Percentiles rank a stretch among this genome's conserved stretches.
Evolutionary conservation across 2,329 filamentous ascomycete genomes (phyloP).

Genomic region (Pestalotiopsis sp.): DNA sequence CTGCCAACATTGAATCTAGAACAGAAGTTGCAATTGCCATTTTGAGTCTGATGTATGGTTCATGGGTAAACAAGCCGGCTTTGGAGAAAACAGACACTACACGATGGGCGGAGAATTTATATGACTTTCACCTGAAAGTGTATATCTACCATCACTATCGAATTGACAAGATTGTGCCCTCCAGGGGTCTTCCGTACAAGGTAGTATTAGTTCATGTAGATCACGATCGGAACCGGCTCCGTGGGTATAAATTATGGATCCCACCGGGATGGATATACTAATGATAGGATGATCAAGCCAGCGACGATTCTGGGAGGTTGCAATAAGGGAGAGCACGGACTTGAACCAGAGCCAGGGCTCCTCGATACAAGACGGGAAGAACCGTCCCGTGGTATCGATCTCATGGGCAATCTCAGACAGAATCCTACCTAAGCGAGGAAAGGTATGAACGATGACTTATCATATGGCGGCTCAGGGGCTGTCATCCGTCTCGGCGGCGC

Average conservation of each 20-base stretch:
- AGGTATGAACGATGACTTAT: no score
- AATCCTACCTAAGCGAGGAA: no score
- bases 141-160: not conserved
- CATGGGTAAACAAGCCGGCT: not conserved
- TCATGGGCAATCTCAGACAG: no score
- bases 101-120: not conserved
- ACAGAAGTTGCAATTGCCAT: not conserved
- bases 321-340: not conserved
- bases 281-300: not conserved
- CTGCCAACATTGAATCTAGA: not conserved
- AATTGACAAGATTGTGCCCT: not conserved
- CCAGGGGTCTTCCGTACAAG: not conserved
- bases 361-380: not conserved
- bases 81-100: not conserved
- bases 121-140: not conserved
- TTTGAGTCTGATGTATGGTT: not conserved
- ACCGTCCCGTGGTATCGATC: not conserved
- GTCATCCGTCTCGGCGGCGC: no score
- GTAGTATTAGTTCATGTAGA: not conserved
- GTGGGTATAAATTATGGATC: not conserved
- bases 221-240: not conserved
- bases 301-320: not conserved
- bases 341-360: not conserved
- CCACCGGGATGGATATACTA: not conserved
- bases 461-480: no score